A percentile compares a stretch with the other conserved stretches of the same genome.
Conservation (phyloP, 2,329 filamentous ascomycete genomes). For the Akanthomyces dipterigenus region DNA sequence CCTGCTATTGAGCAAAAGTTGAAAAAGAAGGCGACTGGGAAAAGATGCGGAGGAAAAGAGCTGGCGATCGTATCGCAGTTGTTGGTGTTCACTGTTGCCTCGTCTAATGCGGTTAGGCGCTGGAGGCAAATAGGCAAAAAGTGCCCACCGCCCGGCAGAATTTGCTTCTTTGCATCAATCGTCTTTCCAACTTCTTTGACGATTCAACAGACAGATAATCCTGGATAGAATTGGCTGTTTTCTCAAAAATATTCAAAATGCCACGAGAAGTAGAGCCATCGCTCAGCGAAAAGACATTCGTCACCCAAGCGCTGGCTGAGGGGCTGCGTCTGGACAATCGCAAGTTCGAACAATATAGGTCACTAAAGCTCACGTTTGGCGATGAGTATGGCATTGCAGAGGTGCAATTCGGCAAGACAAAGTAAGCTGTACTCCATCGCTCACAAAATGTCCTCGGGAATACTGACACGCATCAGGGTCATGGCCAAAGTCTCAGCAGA, state of each 20-base stretch:
- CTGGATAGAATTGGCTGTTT: not conserved
- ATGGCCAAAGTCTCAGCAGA: slow-evolving; percentile 81
- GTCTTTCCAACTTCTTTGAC: not conserved
- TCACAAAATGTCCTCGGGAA: slow-evolving; percentile 5
- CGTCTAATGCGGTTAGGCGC: slow-evolving; percentile 2
- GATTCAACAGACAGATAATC: not conserved
- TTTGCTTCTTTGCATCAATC: slow-evolving; percentile 19
- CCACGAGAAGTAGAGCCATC: slow-evolving; percentile 89
- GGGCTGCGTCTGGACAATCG: slow-evolving; percentile 80
- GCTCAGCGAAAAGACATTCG: slow-evolving; percentile 79
- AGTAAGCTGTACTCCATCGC: slow-evolving; percentile 43
- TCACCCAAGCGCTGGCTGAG: slow-evolving; percentile 74
- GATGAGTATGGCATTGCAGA: slow-evolving; percentile 88
- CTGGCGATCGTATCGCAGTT: not conserved
- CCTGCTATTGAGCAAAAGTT: not conserved
- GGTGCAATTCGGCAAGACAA: slow-evolving; percentile 82
- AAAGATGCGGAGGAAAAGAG: not conserved
- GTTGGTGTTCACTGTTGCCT: not conserved
- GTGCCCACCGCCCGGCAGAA: slow-evolving; percentile 46
- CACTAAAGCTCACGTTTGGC: slow-evolving; percentile 72
- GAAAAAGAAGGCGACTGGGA: no score
- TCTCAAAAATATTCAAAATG: slow-evolving; percentile 47
- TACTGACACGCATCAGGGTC: slow-evolving; percentile 47
- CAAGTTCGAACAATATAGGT: slow-evolving; percentile 70
- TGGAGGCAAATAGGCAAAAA: not conserved